Evolutionary conservation across 2,329 filamentous ascomycete genomes (phyloP), one percentile per base, ranked within the genome.

Genomic region (Cladophialophora immunda): DNA sequence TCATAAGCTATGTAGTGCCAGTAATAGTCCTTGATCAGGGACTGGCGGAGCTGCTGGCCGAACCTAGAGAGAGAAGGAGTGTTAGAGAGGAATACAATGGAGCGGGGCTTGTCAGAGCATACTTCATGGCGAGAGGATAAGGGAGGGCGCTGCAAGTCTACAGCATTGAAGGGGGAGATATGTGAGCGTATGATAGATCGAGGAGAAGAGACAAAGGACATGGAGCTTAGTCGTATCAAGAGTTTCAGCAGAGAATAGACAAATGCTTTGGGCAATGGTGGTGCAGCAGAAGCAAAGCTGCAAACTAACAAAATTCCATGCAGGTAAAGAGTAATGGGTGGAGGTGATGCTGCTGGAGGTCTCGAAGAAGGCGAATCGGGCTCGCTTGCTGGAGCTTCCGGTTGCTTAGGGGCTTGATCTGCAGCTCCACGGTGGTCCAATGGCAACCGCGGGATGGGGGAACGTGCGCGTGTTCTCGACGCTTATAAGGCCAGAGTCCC

Each of bases 1-100:
- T 97, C 94, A 82, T 99, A 99, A 81, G 93, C 91, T 81, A 99
- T 97, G 83, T 99, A 99, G 84, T 97, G 93, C 90, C 94, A 97
- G 79, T 94, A 90, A 83, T 96, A 99, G 82, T 98, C 94, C 84
- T 92, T 93, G 81, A 98, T 97, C 77, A 97, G 87, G 78, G 94
- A 97, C 76, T 93, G 94, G 71, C 93, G 93, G 76, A 99, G 89
- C 86, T 99, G 94, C 81, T 97, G 92, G 79, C 95, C 95, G 85
- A 98, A 99, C 86, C 88, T 90, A 66, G 22, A 47, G 25, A 32
- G 19, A 54, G 52, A 6, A 34, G 34, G 41, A 29, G 15, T n/a
- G 55, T 64, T 34, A 58, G 54, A 17, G 47, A 32, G 38, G 41
- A 27, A 53, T 2, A 29, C 15, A 15, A 50, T 25, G n/a, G 41